Evolutionary conservation across 192 early-diverging fungal species (phyloP).

Genomic region (Allomyces arbusculus): DNA sequence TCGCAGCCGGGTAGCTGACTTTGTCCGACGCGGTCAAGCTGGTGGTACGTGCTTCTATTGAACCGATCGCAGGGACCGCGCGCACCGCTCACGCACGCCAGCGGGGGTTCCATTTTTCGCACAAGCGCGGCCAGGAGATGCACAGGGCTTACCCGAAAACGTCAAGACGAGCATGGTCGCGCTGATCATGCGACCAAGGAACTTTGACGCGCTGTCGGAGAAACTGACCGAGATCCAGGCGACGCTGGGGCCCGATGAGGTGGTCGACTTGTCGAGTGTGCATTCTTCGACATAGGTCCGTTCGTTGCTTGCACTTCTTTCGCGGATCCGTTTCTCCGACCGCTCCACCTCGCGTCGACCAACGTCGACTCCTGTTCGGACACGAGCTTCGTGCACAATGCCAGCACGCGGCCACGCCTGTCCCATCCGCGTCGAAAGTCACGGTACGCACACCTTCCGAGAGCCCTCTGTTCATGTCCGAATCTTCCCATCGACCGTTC

Average conservation of each 20-base stretch:
- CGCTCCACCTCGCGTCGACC: constrained; percentile 14
- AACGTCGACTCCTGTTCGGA: too few relatives aligned
- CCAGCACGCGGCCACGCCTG: too few relatives aligned
- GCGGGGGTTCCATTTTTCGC: constrained; percentile 9
- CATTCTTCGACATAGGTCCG: constrained; percentile 20
- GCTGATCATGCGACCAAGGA: constrained; percentile 50
- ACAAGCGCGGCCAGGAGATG: constrained; percentile 74
- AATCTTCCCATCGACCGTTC: too few relatives aligned
- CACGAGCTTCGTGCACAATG: too few relatives aligned
- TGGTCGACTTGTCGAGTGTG: constrained; percentile 78
- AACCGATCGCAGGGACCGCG: neutral
- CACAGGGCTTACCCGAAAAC: constrained; percentile 45
- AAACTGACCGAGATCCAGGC: constrained; percentile 43
- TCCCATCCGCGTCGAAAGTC: too few relatives aligned
- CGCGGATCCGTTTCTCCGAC: neutral
- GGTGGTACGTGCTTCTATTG: constrained; percentile 28
- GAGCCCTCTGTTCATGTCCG: too few relatives aligned
- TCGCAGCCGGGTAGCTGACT: constrained; percentile 39
- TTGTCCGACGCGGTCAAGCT: constrained; percentile 66
- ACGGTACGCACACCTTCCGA: too few relatives aligned
- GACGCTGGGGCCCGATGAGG: constrained; percentile 40
- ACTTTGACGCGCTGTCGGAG: constrained; percentile 46
- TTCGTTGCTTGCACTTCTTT: neutral
- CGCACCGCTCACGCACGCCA: neutral
- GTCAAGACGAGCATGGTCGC: constrained; percentile 70